Evolutionary conservation across 768 basidiomycete genomes (phyloP), one percentile per base, ranked within the genome.

Genomic region (Pleurotus salmoneostramineus): DNA sequence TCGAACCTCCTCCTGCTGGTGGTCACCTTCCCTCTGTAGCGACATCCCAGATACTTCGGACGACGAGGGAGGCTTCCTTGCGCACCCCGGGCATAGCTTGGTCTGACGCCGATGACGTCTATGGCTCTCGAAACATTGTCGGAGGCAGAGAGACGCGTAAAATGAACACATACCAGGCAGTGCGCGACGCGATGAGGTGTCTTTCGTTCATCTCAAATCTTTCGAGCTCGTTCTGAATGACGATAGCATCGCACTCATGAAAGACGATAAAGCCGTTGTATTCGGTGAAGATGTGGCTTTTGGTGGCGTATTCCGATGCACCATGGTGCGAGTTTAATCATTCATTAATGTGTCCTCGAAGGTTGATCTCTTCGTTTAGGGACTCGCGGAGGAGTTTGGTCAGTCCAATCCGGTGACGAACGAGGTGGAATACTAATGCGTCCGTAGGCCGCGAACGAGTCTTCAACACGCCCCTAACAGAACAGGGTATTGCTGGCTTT

Each of bases 161-260:
- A 75, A 96, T 96, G 93, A 98, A 98, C 68, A 76, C 88, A 63
- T 97, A 94, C 71, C 95, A 97, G 68, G 91, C 95, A 1, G 83
- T 98, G 11, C 81, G 95, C 48, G 93, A 96, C 68, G 93, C 93
- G 2, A 83, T 97, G 77, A 88, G 88, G 91, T 89, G 64, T 50
- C 73, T 62, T 36, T 35, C 48, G 46, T 7, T 48, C 42, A 1
- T 15, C 46, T 31, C 7, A 31, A 35, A n/a, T 11, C 6, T 15
- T 32, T 32, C 15, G 37, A 17, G 4, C 55, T 56, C 15, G 15
- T 43, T 40, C 40, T n/a, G 59, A 49, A 45, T 52, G 42, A 48
- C n/a, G 6, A 55, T 7, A 93, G 93, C 58, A 93, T 90, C 59
- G 91, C 91, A 4, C 72, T 98, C 15, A 74, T 81, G 33, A 94